Evolutionary conservation across 345 rosid species (phyloP), one percentile per base, ranked within the genome.

Genomic region (Pugionium dolabratum): DNA sequence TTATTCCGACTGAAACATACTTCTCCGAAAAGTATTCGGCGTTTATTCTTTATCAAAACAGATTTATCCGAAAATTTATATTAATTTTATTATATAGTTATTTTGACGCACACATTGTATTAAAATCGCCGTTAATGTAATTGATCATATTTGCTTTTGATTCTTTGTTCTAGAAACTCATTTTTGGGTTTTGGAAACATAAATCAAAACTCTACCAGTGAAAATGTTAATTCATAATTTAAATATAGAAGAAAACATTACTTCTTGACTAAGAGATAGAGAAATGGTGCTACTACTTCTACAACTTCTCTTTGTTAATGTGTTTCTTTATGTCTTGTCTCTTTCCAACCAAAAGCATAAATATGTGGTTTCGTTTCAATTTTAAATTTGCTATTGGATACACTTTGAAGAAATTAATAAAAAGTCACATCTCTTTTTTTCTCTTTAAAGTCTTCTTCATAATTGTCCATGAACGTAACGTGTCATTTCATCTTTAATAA

Each of bases 301-400:
- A 67, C 73, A 60, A 53, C 68, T 33, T 73, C 63, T 46, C 33
- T 55, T 67, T 53, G 54, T 37, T 59, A 57, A 48, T 63, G 46
- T 72, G 71, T 29, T 57, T 54, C 72, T 74, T 67, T 74, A 67
- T 54, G 73, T 54, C 69, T 67, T 61, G 77, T 74, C 77, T 54
- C 68, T 74, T 46, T 74, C 73, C 1, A 66, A 61, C 39, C 58
- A 67, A 73, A 73, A 61, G 71, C 27, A 59, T 60, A 34, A 9
- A 54, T 60, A 54, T 60, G 68, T 74, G 77, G 77, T 47, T 40
- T 54, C 63, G 10, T 60, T 60, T 67, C 66, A 39, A 31, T 36
- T 43, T 46, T 1, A 46, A 39, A 36, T 53, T 26, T 54, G 69
- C 48, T 54, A 54, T 74, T 67, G 73, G 69, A 67, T 61, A 32